A percentile compares a stretch with the other conserved stretches of the same genome.
phyloP scores from a whole-genome alignment of 345 rosid species.

The Microthlaspi erraticum region DNA sequence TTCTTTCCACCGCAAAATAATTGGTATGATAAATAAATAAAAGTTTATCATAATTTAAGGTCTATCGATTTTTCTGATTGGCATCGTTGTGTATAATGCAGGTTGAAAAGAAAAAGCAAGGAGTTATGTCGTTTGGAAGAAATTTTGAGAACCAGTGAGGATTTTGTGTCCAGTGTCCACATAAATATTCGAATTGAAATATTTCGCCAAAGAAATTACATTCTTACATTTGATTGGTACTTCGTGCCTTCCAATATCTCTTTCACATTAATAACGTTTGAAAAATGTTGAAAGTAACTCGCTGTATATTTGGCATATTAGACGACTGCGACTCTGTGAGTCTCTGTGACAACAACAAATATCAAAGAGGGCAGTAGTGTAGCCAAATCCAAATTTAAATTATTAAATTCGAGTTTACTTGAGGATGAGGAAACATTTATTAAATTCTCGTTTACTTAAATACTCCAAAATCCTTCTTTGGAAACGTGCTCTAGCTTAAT shows the following conservation, averaged over 20 bases:
- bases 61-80: too few relatives aligned
- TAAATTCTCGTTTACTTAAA: not conserved
- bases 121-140: not conserved
- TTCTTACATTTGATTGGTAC: conserved; percentile 8
- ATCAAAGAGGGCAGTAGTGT: conserved; percentile 4
- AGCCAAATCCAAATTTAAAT: not conserved
- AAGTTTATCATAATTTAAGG: too few relatives aligned
- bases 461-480: not conserved
- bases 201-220: not conserved
- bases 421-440: too few relatives aligned
- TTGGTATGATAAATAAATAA: too few relatives aligned
- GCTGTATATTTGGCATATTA: conserved; percentile 40
- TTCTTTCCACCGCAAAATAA: not conserved
- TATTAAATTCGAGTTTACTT: not conserved
- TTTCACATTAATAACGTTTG: conserved; percentile 8
- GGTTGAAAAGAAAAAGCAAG: not conserved
- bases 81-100: too few relatives aligned
- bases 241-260: conserved; percentile 28
- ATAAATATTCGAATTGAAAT: not conserved
- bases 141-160: conserved; percentile 14
- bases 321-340: conserved; percentile 26
- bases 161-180: conserved; percentile 23
- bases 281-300: conserved; percentile 7
- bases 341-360: not conserved
- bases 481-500: not conserved